A percentile compares a stretch with the other conserved stretches of the same genome.
Conservation (phyloP, 78 protist genomes). For the slime mould (Dictyostelium discoideum) region DNA sequence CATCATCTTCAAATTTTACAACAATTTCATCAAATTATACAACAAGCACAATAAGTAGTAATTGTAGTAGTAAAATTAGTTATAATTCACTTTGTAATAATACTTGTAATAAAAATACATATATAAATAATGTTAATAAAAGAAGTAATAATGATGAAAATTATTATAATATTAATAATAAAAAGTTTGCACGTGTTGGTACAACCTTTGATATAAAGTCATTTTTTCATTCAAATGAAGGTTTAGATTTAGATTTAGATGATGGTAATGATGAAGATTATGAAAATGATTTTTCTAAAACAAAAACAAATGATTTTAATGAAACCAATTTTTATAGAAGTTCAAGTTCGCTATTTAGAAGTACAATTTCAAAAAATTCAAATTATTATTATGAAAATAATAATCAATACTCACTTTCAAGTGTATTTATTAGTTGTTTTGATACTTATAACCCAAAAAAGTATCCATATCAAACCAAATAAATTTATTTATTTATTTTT, state of each 20-base stretch:
- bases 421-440: not conserved
- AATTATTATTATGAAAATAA: not conserved
- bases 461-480: not conserved
- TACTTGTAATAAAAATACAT: not conserved
- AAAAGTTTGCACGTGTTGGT: not conserved
- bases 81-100: not conserved
- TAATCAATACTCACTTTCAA: not conserved
- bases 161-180: not conserved
- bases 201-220: not conserved
- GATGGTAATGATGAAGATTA: not conserved
- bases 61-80: not conserved
- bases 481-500: too few species aligned
- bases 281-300: too few species aligned
- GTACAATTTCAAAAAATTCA: conserved; percentile 3
- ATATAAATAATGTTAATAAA: not conserved
- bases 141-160: not conserved
- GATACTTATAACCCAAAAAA: not conserved
- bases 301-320: not conserved
- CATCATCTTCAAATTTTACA: not conserved
- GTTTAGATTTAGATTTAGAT: not conserved
- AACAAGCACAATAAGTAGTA: not conserved
- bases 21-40: not conserved
- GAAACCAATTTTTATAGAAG: not conserved
- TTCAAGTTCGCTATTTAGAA: not conserved
- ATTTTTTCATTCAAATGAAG: not conserved